Percentiles rank a stretch among this genome's conserved stretches.
Conservation (phyloP, 805 yeast genomes). For the Yamadazyma scolyti region DNA sequence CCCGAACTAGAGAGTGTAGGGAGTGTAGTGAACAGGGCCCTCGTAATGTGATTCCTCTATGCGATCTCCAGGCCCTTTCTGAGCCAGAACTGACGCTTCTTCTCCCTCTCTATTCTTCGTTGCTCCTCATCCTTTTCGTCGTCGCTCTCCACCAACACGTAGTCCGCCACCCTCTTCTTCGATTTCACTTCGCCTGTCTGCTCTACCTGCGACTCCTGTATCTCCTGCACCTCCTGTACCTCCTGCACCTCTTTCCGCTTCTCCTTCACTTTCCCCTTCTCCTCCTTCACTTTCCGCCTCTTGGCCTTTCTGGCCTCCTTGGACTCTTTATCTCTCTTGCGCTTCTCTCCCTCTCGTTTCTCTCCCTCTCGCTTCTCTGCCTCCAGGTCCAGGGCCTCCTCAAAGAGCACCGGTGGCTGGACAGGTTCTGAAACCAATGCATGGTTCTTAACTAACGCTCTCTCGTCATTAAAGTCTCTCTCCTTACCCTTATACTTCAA, state of each 20-base stretch:
- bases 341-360: constrained; percentile 1
- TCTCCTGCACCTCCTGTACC: constrained; percentile 13
- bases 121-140: constrained; percentile 2
- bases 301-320: background rate
- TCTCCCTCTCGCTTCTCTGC: too few species aligned
- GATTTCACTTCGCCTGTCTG: constrained; percentile 17
- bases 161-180: constrained; percentile 15
- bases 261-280: constrained; percentile 3
- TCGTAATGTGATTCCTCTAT: too few species aligned
- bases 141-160: constrained; percentile 6
- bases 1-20: too few species aligned
- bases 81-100: constrained; percentile 37
- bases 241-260: constrained; percentile 16
- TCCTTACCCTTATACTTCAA: constrained; percentile 70
- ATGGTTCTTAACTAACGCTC: constrained; percentile 57
- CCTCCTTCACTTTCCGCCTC: too few species aligned
- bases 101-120: constrained; percentile 25
- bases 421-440: too few species aligned
- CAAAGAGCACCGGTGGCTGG: too few species aligned
- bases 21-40: background rate
- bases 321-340: background rate
- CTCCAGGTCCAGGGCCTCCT: constrained; percentile 19
- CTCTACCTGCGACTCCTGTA: constrained; percentile 32
- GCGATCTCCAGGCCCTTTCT: too few species aligned
- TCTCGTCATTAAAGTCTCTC: constrained; percentile 75